Conservation (phyloP, 1,284 basidiomycete species). For the Tausonia pullulans region DNA sequence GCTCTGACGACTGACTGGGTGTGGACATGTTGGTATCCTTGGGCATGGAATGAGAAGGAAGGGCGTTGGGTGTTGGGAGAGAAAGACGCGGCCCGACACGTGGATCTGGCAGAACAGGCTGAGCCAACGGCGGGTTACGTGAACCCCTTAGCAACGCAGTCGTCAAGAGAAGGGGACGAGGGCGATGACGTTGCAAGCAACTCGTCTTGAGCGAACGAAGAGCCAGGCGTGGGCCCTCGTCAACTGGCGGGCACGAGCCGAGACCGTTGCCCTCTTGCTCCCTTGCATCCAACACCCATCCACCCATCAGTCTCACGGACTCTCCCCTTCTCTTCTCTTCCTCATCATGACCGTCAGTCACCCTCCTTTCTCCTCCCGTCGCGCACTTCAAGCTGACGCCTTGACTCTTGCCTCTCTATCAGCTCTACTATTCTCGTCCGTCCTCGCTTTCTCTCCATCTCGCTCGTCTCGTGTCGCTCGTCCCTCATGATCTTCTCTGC, state of each 20-base stretch:
- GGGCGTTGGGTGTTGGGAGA: not conserved
- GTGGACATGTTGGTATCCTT: not conserved
- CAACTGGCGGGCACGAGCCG: not conserved
- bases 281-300: not conserved
- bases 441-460: not conserved
- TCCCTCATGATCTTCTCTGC: conserved; percentile 17
- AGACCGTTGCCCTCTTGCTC: not conserved
- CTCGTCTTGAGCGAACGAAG: not conserved
- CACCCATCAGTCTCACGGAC: not conserved
- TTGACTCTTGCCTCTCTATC: not conserved
- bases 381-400: not conserved
- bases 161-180: too few relatives aligned
- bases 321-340: not conserved
- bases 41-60: not conserved
- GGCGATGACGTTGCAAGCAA: not conserved
- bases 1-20: not conserved
- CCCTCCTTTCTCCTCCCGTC: not conserved
- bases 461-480: conserved; percentile 23
- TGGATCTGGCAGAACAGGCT: too few relatives aligned
- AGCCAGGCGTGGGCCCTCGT: not conserved
- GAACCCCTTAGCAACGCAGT: too few relatives aligned
- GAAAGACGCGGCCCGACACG: too few relatives aligned
- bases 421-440: conserved; percentile 25
- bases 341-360: conserved; percentile 1
- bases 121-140: too few relatives aligned